phyloP scores from a whole-genome alignment of 192 early-diverging fungal species.

The Dispira parvispora region DNA sequence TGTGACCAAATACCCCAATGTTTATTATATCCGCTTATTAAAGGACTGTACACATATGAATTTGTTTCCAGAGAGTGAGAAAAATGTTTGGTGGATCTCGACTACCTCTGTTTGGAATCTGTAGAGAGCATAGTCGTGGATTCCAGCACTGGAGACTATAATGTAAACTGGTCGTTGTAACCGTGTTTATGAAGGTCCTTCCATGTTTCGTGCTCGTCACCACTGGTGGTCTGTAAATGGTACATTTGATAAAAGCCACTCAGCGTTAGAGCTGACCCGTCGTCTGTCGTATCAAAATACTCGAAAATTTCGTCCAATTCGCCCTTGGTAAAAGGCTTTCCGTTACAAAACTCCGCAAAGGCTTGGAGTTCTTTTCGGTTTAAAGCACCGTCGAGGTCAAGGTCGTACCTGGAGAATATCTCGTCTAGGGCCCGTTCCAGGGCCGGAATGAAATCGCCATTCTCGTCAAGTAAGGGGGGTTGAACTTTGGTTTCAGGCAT shows the following conservation, averaged over 20 bases:
- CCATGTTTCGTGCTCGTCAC: constrained; percentile 56
- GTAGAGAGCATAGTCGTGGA: neutral
- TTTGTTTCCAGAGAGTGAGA: no score
- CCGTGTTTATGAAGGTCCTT: constrained; percentile 49
- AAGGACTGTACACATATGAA: no score
- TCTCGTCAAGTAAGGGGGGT: constrained; percentile 16
- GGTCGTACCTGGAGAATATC: constrained; percentile 45
- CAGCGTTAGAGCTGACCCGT: constrained; percentile 35
- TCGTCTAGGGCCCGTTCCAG: constrained; percentile 32
- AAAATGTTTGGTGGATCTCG: no score
- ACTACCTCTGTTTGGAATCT: neutral
- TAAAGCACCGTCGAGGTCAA: constrained; percentile 36
- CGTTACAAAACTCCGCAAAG: constrained; percentile 41
- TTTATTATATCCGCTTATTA: no score
- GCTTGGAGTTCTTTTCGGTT: constrained; percentile 31
- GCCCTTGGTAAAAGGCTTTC: constrained; percentile 22
- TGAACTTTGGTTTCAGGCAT: no score
- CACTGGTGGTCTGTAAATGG: constrained; percentile 43
- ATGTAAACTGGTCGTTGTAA: constrained; percentile 18
- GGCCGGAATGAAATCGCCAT: constrained; percentile 29
- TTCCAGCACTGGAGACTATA: neutral
- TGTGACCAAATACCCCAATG: no score
- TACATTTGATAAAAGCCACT: constrained; percentile 73
- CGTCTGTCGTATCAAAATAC: constrained; percentile 44
- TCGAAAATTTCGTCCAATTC: constrained; percentile 43